Evolutionary conservation across 768 basidiomycete species (phyloP), one percentile per base, ranked within the genome.

Genomic region (Paxillus ammoniavirescens): DNA sequence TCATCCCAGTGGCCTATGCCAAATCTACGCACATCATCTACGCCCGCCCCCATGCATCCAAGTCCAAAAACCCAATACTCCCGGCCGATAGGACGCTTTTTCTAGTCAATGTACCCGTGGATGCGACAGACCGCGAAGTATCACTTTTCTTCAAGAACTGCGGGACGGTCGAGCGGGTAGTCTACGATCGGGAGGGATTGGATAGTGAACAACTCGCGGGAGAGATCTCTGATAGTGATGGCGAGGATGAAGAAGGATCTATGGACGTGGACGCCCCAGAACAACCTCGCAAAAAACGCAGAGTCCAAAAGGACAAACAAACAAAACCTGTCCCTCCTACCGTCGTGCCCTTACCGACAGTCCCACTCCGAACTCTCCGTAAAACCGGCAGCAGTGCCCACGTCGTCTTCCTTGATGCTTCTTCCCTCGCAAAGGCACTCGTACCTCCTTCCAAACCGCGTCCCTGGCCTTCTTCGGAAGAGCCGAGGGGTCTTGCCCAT

Each of bases 61-160:
- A 82, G 42, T 41, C 64, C 4, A 61, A 76, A 74, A 64, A 61
- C 28, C 40, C 40, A 52, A 49, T 52, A 59, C 76, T 72, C 49
- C 74, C 80, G 58, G 67, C 82, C 31, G 83, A 80, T 14, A 80
- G 93, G 42, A 95, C 93, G 0, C 75, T 96, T 9, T 98, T 98
- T 64, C 73, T 95, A 2, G 90, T 89, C 50, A 97, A 98, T 62
- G 73, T 95, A 5, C 93, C 95, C 2, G 86, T 92, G 51, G 93
- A 96, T 66, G 82, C 91, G 3, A 90, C 91, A 1, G 89, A 91
- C 60, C 78, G 89, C 36, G 91, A 93, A 63, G 70, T 97, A 0
- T 74, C 83, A 2, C 71, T 81, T 10, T 74, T 97, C n/a, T 95
- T 95, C 75, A 86, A 86, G 63, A 63, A 77, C 21, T 83, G 79